phyloP scores from a whole-genome alignment of 1,284 basidiomycete species.

The Pseudozyma hubeiensis region DNA sequence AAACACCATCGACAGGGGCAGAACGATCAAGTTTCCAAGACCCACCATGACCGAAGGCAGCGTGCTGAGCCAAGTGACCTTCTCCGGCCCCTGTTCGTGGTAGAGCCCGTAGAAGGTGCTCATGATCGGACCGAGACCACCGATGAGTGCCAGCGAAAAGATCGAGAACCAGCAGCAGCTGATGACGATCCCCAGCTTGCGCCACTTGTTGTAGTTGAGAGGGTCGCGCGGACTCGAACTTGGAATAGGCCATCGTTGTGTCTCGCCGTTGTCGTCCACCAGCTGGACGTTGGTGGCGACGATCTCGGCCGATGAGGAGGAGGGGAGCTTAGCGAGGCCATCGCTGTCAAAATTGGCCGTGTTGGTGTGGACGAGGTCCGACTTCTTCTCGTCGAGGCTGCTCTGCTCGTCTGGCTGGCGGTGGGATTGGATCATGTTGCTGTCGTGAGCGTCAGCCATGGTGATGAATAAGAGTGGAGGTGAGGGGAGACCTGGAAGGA shows the following conservation, averaged over 20 bases:
- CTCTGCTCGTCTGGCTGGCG: not conserved
- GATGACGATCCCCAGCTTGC: slow-evolving; percentile 9
- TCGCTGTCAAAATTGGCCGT: not conserved
- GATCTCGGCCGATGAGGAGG: slow-evolving; percentile 6
- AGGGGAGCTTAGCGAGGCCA: not conserved
- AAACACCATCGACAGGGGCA: slow-evolving; percentile 3
- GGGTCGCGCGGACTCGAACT: slow-evolving; percentile 8
- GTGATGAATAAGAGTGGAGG: not conserved
- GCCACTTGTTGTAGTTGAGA: slow-evolving; percentile 8
- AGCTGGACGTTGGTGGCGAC: not conserved
- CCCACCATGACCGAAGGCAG: slow-evolving; percentile 10
- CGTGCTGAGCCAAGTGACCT: slow-evolving; percentile 8
- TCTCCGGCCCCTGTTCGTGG: slow-evolving; percentile 2
- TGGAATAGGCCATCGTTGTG: slow-evolving; percentile 7
- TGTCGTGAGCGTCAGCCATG: not conserved
- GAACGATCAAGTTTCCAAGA: slow-evolving; percentile 3
- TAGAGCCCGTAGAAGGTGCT: slow-evolving; percentile 9
- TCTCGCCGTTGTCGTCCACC: slow-evolving; percentile 1
- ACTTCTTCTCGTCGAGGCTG: slow-evolving; percentile 7
- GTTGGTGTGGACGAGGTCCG: slow-evolving; percentile 1
- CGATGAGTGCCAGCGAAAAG: slow-evolving; percentile 8
- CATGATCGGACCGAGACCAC: slow-evolving; percentile 10
- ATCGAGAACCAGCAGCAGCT: slow-evolving; percentile 11
- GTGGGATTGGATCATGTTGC: not conserved
- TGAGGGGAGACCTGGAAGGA: not conserved